Evolutionary conservation across 2,329 filamentous ascomycete species (phyloP).

Genomic region (Fusarium concolor): DNA sequence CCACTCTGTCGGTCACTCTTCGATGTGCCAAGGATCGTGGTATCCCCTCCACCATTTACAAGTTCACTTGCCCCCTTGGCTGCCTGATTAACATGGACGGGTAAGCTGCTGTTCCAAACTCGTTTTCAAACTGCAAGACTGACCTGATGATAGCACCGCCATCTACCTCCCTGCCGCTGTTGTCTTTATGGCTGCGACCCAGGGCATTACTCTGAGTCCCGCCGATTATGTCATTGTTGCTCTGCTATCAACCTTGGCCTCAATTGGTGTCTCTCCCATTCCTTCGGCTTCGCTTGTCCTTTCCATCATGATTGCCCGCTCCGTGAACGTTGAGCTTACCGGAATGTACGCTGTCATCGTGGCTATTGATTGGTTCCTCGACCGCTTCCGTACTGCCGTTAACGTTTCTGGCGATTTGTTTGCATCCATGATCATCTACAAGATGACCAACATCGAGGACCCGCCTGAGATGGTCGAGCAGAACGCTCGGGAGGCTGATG

Average conservation of each 20-base stretch:
- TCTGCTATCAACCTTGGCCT: conserved; percentile 62
- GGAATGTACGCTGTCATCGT: conserved; percentile 65
- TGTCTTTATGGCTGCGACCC: conserved; percentile 63
- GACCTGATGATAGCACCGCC: conserved; percentile 54
- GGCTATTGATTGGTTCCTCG: conserved; percentile 67
- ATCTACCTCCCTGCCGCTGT: conserved; percentile 67
- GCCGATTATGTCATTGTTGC: conserved; percentile 62
- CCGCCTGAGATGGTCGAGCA: conserved; percentile 34
- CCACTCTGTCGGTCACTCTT: conserved; percentile 63
- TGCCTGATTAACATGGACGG: conserved; percentile 65
- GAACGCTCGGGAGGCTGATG: conserved; percentile 23
- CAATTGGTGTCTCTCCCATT: conserved; percentile 66
- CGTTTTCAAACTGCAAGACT: neutral
- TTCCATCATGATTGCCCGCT: conserved; percentile 62
- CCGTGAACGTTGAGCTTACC: conserved; percentile 58
- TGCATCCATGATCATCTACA: conserved; percentile 41
- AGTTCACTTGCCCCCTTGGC: conserved; percentile 62
- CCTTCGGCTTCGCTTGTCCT: conserved; percentile 64
- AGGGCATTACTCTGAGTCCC: conserved; percentile 57
- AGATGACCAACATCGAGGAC: conserved; percentile 44
- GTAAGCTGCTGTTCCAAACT: conserved; percentile 26
- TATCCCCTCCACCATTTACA: conserved; percentile 57
- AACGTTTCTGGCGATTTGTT: conserved; percentile 65
- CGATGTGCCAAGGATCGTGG: conserved; percentile 54
- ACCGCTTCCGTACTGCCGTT: conserved; percentile 64